Base-by-base conservation (phyloP, 1,284 basidiomycete species). In the Puccinia horiana region DNA sequence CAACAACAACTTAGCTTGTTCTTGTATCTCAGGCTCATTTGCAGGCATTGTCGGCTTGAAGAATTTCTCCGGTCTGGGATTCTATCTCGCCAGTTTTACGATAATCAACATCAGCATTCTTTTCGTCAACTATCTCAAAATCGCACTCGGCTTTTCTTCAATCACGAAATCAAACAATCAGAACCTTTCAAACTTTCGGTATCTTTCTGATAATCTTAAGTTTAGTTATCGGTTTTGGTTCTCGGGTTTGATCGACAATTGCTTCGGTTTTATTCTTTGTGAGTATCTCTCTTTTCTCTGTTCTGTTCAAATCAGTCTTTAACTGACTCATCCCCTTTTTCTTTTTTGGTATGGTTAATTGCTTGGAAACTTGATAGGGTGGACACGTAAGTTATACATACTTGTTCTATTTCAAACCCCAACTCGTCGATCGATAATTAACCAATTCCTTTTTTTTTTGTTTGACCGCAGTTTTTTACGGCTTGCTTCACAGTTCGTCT, bases 401-500 rank as follows among this genome's bases (percentile, higher is more conserved):
- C n/a, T 35, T 35, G 8, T 61, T 61, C 14, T 61, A 35, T 61
- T 32, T 20, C 20, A 18, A 6, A 29, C 26, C 11, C 6, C 6
- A 4, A 58, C 11, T 58, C 12, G 16, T 29, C 11, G 2, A 8
- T 29, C 56, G 5, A 35, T 9, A 8, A 32, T 32, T 61, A 9
- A 61, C 58, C 32, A 1, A 35, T 61, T 61, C 29, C 52, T 26
- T 32, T 65, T 32, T 23, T 23, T 65, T 65, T 8, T 35, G 16
- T n/a, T 5, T 26, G n/a, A 12, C 12, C 54, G 9, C 54, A 61
- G 63, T 65, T 40, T 65, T 65, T 65, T 65, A 65, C 63, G 63
- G 63, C 37, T 65, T 65, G 37, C 23, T 65, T 65, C 63, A 65
- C 40, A 65, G 63, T 65, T 65, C 37, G 63, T 65, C 63, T 42